Percentiles rank a stretch among this genome's conserved stretches.
These are phyloP conservation scores for Teunomyces tritomae DNA, from an alignment of 805 yeast genomes.

Conservation along the genomic window DNA sequence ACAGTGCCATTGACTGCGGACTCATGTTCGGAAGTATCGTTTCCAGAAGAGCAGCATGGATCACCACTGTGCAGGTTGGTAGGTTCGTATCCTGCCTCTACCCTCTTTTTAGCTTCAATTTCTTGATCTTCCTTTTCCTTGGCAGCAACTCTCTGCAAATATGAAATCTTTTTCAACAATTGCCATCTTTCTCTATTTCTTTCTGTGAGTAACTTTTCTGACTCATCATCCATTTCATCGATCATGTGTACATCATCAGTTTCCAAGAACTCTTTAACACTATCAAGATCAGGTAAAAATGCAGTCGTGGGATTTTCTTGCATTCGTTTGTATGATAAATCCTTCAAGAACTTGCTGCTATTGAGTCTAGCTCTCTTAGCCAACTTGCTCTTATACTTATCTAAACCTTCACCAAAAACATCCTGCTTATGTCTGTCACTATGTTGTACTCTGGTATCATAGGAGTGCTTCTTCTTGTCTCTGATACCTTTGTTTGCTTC, in stretches of 20 bases:
- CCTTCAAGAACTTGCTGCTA: conserved; percentile 53
- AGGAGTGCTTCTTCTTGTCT: conserved; percentile 76
- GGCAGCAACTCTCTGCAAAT: conserved; percentile 64
- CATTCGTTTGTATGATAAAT: conserved; percentile 53
- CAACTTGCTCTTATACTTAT: conserved; percentile 50
- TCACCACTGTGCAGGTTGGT: not conserved
- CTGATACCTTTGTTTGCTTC: conserved; percentile 81
- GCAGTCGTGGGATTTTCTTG: conserved; percentile 27
- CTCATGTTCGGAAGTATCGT: conserved; percentile 7
- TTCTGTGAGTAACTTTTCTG: conserved; percentile 35
- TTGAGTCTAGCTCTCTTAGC: conserved; percentile 51
- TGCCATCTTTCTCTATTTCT: conserved; percentile 63
- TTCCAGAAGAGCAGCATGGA: not conserved
- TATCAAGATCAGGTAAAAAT: conserved; percentile 57
- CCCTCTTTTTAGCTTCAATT: conserved; percentile 36
- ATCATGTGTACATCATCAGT: conserved; percentile 39
- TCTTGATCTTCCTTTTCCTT: conserved; percentile 41
- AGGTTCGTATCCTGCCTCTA: conserved; percentile 28
- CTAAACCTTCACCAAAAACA: conserved; percentile 74
- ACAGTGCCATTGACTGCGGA: conserved; percentile 2
- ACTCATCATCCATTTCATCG: conserved; percentile 36
- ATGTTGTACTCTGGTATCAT: conserved; percentile 76
- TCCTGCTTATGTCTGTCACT: conserved; percentile 65
- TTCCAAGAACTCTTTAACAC: conserved; percentile 54
- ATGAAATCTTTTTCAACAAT: conserved; percentile 66